These are phyloP conservation scores for Salix suchowensis DNA, from an alignment of 345 rosid species.

Conservation along the genomic window DNA sequence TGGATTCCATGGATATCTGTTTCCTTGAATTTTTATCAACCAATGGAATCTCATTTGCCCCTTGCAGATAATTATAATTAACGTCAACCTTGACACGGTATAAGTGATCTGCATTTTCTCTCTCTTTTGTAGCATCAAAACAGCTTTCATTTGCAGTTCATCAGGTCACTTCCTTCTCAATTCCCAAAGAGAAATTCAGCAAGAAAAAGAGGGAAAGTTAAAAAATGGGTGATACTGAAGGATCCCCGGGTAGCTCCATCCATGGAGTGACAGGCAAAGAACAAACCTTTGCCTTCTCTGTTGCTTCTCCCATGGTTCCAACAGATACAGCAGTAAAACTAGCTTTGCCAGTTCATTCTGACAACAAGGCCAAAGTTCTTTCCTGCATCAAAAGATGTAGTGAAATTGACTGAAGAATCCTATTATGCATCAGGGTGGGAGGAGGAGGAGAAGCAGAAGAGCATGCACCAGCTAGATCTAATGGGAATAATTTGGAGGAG, in stretches of 20 bases:
- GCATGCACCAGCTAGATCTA: conserved; percentile 36
- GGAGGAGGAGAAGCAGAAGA: conserved; percentile 58
- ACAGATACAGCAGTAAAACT: conserved; percentile 64
- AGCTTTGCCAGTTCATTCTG: conserved; percentile 68
- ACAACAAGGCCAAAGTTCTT: conserved; percentile 73
- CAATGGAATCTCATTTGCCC: conserved; percentile 47
- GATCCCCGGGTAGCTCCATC: conserved; percentile 78
- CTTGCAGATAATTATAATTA: conserved; percentile 6
- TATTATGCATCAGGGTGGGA: conserved; percentile 62
- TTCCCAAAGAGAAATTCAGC: not conserved
- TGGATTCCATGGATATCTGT: conserved; percentile 29
- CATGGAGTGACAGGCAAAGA: conserved; percentile 74
- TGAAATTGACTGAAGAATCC: conserved; percentile 46
- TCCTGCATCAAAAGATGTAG: conserved; percentile 42
- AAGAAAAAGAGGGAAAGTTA: not conserved
- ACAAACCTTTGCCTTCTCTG: conserved; percentile 58
- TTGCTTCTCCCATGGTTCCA: conserved; percentile 52
- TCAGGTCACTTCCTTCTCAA: not conserved
- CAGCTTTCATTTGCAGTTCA: not conserved
- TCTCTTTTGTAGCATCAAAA: not conserved
- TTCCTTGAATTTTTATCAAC: conserved; percentile 17
- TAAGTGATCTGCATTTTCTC: conserved; percentile 21
- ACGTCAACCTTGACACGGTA: conserved; percentile 51
- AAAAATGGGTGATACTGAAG: conserved; percentile 40
- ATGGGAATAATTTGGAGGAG: too few relatives aligned